phyloP scores from a whole-genome alignment of 83 land plant genomes.

The Picea abies region DNA sequence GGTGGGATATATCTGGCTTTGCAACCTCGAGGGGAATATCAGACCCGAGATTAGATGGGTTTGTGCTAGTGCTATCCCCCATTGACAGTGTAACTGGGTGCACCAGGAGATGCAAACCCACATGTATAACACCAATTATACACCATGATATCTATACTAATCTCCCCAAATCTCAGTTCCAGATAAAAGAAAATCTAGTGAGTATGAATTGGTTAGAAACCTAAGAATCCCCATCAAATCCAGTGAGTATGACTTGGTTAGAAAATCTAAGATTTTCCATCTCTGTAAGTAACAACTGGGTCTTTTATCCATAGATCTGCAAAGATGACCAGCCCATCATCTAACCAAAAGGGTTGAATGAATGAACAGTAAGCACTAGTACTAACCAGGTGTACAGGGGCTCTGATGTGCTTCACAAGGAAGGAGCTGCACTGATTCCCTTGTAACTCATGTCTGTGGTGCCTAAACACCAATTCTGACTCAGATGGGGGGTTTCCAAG shows the following conservation, averaged over 20 bases:
- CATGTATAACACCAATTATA: not conserved
- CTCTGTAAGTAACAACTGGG: no score
- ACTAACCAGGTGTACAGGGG: slow-evolving; percentile 59
- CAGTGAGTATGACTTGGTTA: not conserved
- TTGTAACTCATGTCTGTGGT: slow-evolving; percentile 43
- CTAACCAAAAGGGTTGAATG: no score
- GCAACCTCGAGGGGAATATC: no score
- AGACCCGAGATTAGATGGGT: no score
- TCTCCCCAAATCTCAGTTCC: not conserved
- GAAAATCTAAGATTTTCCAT: not conserved
- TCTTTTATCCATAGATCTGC: no score
- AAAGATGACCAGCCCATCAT: no score
- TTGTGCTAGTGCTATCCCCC: no score
- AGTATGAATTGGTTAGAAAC: not conserved
- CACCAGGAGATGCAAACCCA: not conserved
- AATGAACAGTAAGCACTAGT: not conserved
- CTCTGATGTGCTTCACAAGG: slow-evolving; percentile 60
- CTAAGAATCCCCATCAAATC: not conserved
- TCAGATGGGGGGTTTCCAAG: no score
- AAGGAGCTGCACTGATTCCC: slow-evolving; percentile 57
- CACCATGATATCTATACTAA: not conserved
- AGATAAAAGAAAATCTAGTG: not conserved
- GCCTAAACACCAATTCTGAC: slow-evolving; percentile 8
- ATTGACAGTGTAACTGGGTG: not conserved
- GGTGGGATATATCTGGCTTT: no score